These are phyloP conservation scores for Aspergillus bridgeri DNA, from an alignment of 495 filamentous ascomycete genomes.

Conservation along the genomic window DNA sequence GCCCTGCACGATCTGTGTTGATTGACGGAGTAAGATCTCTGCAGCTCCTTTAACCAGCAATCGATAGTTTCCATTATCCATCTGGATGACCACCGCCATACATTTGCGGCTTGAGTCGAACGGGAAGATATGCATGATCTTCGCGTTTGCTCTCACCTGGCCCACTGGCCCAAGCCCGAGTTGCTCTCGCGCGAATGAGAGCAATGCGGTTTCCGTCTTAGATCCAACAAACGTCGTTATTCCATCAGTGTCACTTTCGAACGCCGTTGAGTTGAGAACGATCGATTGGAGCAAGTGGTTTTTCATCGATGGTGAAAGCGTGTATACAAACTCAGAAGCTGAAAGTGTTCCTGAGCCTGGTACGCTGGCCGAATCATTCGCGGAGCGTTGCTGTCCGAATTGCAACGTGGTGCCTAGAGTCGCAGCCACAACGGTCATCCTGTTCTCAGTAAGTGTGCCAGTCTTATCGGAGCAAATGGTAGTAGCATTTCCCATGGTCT, in stretches of 20 bases:
- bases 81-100: slow-evolving; percentile 76
- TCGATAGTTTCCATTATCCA: slow-evolving; percentile 62
- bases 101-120: slow-evolving; percentile 88
- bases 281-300: slow-evolving; percentile 72
- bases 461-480: too few species aligned
- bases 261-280: slow-evolving; percentile 81
- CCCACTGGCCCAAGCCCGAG: slow-evolving; percentile 68
- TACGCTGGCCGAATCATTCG: too few species aligned
- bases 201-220: slow-evolving; percentile 84
- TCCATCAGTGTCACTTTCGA: slow-evolving; percentile 73
- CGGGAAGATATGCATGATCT: slow-evolving; percentile 70
- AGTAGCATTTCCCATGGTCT: too few species aligned
- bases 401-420: too few species aligned
- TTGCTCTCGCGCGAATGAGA: slow-evolving; percentile 69
- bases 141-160: slow-evolving; percentile 66
- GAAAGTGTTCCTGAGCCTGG: slow-evolving; percentile 36
- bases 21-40: slow-evolving; percentile 74
- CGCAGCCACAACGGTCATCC: too few species aligned
- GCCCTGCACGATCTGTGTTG: slow-evolving; percentile 65
- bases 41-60: slow-evolving; percentile 85
- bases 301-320: slow-evolving; percentile 57
- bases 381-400: too few species aligned
- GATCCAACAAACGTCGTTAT: slow-evolving; percentile 72
- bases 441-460: too few species aligned
- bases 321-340: slow-evolving; percentile 55